Conservation (phyloP, 257 asterid species). For the Knoxia roxburghii region DNA sequence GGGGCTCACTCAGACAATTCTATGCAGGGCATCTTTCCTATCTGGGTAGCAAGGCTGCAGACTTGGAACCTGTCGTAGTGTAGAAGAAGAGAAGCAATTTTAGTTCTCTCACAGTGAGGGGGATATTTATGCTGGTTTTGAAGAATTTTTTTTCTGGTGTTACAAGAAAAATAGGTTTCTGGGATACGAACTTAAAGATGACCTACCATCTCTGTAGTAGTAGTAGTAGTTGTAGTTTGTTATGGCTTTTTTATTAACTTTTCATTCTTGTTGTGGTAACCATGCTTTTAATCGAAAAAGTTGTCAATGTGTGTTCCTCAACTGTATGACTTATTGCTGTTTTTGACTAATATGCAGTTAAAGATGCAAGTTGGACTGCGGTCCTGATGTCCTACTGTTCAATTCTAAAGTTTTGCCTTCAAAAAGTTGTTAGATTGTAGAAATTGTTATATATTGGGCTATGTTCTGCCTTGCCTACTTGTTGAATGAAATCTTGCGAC, state of each 20-base stretch:
- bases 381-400: too few species aligned
- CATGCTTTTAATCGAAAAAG: not conserved
- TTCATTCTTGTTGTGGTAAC: too few species aligned
- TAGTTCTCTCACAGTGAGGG: not conserved
- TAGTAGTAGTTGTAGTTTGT: too few species aligned
- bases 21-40: conserved; percentile 1
- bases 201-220: not conserved
- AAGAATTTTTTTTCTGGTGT: not conserved
- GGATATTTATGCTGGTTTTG: not conserved
- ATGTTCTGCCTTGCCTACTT: too few species aligned
- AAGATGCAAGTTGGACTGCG: not conserved
- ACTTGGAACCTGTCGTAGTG: not conserved
- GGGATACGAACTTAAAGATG: not conserved
- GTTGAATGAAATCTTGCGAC: too few species aligned
- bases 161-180: not conserved
- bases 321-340: too few species aligned
- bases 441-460: too few species aligned
- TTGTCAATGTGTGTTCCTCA: too few species aligned
- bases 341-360: not conserved
- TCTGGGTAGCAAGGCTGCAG: conserved; percentile 14
- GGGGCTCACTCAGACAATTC: conserved; percentile 3
- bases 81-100: not conserved
- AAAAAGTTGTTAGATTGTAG: too few species aligned
- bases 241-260: not conserved
- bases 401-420: too few species aligned